Base-by-base conservation (phyloP, 768 basidiomycete species). In the Brasilioporus rufonigricans region DNA sequence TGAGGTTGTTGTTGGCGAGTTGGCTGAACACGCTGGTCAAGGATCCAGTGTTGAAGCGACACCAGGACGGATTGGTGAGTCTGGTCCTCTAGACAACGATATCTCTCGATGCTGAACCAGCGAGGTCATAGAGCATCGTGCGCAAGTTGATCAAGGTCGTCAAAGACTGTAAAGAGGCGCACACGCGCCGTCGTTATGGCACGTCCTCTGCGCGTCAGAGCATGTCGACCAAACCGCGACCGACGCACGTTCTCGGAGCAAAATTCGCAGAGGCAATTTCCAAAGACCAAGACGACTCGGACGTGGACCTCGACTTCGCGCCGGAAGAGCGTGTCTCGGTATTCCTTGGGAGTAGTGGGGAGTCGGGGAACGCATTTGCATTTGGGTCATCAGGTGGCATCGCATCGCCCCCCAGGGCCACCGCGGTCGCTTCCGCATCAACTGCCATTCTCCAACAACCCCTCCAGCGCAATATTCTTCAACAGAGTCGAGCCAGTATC, bases 81-180 rank as follows among this genome's bases (percentile, higher is more conserved):
- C n/a, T 43, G 4, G 19, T 1, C 19, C 9, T 32, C 32, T 19
- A 12, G 50, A 38, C 26, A 18, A 13, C n/a, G 16, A n/a, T 16
- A 13, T 31, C 16, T 27, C 24, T 38, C 14, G 48, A 35, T 56
- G 45, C 57, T 63, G 27, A 59, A 45, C 23, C 27, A 49, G 46
- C 27, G 40, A 11, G 31, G 2, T 58, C 33, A 10, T 58, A 93
- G 90, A 85, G 81, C 62, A 89, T 93, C 57, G 87, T 94, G 32
- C 82, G 84, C 55, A 86, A 88, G 61, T 74, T 96, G 55, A 85
- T 88, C 71, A 93, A 91, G 63, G 85, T 93, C 40, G 86, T 87
- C 36, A 84, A 89, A 61, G 87, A 91, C 50, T 90, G 90, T 67
- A 91, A 87, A 71, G 80, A 84, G 48, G 80, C 77, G 1, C 86